Evolutionary conservation across 2,329 filamentous ascomycete species (phyloP).

Genomic region (Scytalidium sp.): DNA sequence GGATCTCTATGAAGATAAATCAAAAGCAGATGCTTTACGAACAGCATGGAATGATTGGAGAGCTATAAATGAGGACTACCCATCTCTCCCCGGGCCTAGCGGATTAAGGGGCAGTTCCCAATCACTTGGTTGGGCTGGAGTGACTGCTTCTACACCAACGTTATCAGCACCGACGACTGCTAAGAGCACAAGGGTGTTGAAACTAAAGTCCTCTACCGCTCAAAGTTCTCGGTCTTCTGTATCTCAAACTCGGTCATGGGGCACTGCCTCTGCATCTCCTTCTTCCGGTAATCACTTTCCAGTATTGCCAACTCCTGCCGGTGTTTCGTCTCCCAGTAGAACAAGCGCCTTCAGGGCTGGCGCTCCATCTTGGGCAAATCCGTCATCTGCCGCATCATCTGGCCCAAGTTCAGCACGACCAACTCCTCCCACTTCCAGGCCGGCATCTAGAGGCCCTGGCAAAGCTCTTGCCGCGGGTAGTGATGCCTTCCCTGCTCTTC

Average conservation of each 20-base stretch:
- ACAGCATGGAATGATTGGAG: constrained; percentile 95
- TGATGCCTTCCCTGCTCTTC: constrained; percentile 80
- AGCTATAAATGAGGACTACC: constrained; percentile 94
- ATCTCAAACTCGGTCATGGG: constrained; percentile 55
- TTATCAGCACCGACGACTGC: constrained; percentile 32
- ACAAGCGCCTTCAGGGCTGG: constrained; percentile 22
- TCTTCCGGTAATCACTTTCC: constrained; percentile 42
- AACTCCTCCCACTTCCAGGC: constrained; percentile 17
- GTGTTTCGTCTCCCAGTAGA: constrained; percentile 12
- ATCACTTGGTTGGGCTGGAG: constrained; percentile 25
- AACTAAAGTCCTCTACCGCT: constrained; percentile 66
- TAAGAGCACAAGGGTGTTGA: constrained; percentile 59
- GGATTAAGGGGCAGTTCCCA: constrained; percentile 46
- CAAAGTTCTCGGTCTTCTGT: constrained; percentile 62
- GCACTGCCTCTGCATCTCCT: constrained; percentile 34
- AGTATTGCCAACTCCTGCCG: constrained; percentile 30
- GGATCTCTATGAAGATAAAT: constrained; percentile 83
- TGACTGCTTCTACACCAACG: constrained; percentile 15
- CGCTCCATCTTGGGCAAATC: constrained; percentile 32
- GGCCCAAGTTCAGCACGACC: constrained; percentile 16
- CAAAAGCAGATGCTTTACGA: constrained; percentile 69
- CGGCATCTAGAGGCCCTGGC: constrained; percentile 11
- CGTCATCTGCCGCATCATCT: constrained; percentile 33
- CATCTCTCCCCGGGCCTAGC: constrained; percentile 73
- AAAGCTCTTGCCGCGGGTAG: constrained; percentile 16